Evolutionary conservation across 176 grass and related monocot species (phyloP).

Genomic region (Cymbopogon citratus): DNA sequence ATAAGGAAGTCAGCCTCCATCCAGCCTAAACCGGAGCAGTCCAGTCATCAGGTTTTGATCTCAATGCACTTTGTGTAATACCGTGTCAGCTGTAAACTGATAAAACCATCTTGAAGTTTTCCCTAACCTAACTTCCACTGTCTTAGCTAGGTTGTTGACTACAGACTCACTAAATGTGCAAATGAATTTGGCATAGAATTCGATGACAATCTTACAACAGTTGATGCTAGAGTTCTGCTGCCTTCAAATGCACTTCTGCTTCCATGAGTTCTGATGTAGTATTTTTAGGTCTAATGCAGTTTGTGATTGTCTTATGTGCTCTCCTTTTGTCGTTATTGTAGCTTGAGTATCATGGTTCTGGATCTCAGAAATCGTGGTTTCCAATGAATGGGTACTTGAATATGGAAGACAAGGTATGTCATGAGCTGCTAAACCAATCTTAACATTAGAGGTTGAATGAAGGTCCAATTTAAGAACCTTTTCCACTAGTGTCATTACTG

Average conservation of each 20-base stretch:
- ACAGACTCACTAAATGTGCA: slow-evolving; percentile 26
- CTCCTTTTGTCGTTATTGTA: slow-evolving; percentile 14
- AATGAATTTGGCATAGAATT: slow-evolving; percentile 51
- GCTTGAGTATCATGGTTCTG: slow-evolving; percentile 51
- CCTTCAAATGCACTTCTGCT: slow-evolving; percentile 33
- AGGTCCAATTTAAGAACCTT: not conserved
- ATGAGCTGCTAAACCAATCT: not conserved
- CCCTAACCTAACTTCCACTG: not conserved
- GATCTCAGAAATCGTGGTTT: not conserved
- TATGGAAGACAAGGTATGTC: slow-evolving; percentile 44
- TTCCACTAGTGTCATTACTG: not conserved
- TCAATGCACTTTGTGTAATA: not conserved
- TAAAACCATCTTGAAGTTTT: not conserved
- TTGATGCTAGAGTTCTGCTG: slow-evolving; percentile 53
- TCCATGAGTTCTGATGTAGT: not conserved
- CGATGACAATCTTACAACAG: slow-evolving; percentile 31
- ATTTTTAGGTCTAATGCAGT: not conserved
- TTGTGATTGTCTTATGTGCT: not conserved
- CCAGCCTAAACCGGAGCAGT: not conserved
- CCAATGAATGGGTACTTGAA: slow-evolving; percentile 45
- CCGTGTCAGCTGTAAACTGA: not conserved
- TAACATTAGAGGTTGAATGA: not conserved
- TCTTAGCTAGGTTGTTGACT: slow-evolving; percentile 31
- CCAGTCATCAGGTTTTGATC: slow-evolving; percentile 36
- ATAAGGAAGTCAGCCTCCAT: not conserved